Conservation (phyloP, 768 basidiomycete species). For the Leccinum uliginosum region DNA sequence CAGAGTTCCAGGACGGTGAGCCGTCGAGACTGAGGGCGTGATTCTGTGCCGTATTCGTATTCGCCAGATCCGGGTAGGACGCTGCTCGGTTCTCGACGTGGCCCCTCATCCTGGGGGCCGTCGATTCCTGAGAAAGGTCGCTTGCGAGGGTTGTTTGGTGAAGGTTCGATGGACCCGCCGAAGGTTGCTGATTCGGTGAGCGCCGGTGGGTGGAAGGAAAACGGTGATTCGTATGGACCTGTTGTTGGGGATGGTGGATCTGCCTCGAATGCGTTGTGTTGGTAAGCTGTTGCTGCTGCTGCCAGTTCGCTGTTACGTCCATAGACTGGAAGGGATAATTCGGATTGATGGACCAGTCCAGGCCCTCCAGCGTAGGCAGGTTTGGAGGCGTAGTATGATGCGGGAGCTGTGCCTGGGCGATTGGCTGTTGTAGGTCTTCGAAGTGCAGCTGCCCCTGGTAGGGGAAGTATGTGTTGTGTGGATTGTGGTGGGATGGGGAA, state of each 20-base stretch:
- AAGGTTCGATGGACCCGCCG: conserved; percentile 30
- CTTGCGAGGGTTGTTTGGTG: conserved; percentile 50
- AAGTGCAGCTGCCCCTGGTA: conserved; percentile 51
- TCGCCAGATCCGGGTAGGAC: conserved; percentile 31
- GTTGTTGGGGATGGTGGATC: conserved; percentile 29
- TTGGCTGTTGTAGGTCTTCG: conserved; percentile 55
- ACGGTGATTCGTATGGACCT: conserved; percentile 56
- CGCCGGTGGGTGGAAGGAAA: conserved; percentile 73
- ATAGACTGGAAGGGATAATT: conserved; percentile 37
- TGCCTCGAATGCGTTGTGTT: conserved; percentile 26
- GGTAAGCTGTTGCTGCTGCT: conserved; percentile 32
- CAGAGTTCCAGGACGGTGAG: conserved; percentile 87
- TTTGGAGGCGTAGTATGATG: conserved; percentile 51
- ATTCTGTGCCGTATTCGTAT: conserved; percentile 70
- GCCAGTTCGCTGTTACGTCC: conserved; percentile 39
- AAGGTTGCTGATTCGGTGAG: conserved; percentile 35
- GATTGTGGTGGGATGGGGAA: conserved; percentile 40
- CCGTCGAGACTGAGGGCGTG: conserved; percentile 72
- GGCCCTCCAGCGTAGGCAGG: conserved; percentile 45
- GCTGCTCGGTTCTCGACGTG: conserved; percentile 35
- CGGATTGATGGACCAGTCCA: conserved; percentile 50
- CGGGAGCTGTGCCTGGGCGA: conserved; percentile 70
- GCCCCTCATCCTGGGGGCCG: conserved; percentile 38
- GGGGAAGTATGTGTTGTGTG: conserved; percentile 49
- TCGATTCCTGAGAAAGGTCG: conserved; percentile 61